phyloP scores from a whole-genome alignment of 1,284 basidiomycete genomes.

The Ustilago esculenta region DNA sequence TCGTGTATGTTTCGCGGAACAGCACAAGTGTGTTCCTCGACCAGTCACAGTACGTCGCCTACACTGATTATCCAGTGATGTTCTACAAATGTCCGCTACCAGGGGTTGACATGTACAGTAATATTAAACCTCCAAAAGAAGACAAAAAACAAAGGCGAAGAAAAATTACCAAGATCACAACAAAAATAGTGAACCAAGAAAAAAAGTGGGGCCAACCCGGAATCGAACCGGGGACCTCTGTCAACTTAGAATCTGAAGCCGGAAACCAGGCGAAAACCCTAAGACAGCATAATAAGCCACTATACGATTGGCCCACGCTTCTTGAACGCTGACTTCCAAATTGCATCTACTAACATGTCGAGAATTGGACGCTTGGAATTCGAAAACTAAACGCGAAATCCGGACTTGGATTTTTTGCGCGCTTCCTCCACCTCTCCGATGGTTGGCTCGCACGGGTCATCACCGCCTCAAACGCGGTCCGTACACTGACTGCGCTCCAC shows the following conservation, averaged over 20 bases:
- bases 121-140: neutral
- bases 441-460: slow-evolving; percentile 8
- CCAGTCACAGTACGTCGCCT: too few relatives aligned
- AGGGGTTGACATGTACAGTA: neutral
- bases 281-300: slow-evolving; percentile 58
- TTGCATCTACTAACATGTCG: too few relatives aligned
- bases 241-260: slow-evolving; percentile 30
- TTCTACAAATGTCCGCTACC: neutral
- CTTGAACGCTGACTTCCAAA: neutral
- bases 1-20: too few relatives aligned
- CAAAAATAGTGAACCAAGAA: slow-evolving; percentile 10
- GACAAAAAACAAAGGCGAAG: neutral
- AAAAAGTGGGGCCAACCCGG: slow-evolving; percentile 44
- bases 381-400: too few relatives aligned
- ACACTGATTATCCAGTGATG: slow-evolving; percentile 1
- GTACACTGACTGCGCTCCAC: too few relatives aligned
- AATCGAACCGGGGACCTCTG: slow-evolving; percentile 56
- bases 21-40: too few relatives aligned
- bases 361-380: too few relatives aligned
- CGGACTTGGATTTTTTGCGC: too few relatives aligned
- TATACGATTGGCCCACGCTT: slow-evolving; percentile 49
- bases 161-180: neutral
- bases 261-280: slow-evolving; percentile 13
- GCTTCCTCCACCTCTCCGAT: slow-evolving; percentile 4
- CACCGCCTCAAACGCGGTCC: too few relatives aligned